These are phyloP conservation scores for Zoysia matrella DNA, from an alignment of 202 grass and related monocot species.

Conservation along the genomic window DNA sequence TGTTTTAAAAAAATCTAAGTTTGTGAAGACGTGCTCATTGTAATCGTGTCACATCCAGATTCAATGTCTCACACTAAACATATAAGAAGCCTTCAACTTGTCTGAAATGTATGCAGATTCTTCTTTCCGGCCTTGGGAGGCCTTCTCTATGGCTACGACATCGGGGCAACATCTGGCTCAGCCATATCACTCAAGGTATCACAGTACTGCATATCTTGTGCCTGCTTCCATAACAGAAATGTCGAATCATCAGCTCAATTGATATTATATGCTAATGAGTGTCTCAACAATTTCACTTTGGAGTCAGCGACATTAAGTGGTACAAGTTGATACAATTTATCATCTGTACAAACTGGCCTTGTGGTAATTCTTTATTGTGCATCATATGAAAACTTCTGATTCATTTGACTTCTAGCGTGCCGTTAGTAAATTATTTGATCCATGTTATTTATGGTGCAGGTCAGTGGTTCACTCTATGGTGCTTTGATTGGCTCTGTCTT, in stretches of 20 bases:
- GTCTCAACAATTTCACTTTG: slow-evolving; percentile 20
- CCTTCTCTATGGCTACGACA: slow-evolving; percentile 61
- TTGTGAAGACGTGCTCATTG: not conserved
- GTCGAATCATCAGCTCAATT: not conserved
- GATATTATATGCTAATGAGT: not conserved
- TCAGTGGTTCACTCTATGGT: slow-evolving; percentile 64
- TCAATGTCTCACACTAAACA: not conserved
- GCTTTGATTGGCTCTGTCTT: no score
- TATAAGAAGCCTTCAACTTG: not conserved
- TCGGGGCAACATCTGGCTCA: slow-evolving; percentile 70
- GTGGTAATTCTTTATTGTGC: slow-evolving; percentile 59
- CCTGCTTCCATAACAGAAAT: not conserved
- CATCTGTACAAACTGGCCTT: slow-evolving; percentile 85
- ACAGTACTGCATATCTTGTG: not conserved
- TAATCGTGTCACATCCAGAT: not conserved
- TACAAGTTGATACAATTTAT: slow-evolving; percentile 77
- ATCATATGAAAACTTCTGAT: not conserved
- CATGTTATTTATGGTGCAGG: slow-evolving; percentile 48
- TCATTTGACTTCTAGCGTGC: not conserved
- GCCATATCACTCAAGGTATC: slow-evolving; percentile 80
- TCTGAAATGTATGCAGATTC: slow-evolving; percentile 57
- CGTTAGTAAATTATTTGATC: slow-evolving; percentile 18
- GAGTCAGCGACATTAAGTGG: slow-evolving; percentile 83
- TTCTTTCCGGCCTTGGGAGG: slow-evolving; percentile 93
- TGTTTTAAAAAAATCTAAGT: not conserved